These are phyloP conservation scores for Chrysoporthe austroafricana DNA, from an alignment of 2,329 filamentous ascomycete species.

Conservation along the genomic window DNA sequence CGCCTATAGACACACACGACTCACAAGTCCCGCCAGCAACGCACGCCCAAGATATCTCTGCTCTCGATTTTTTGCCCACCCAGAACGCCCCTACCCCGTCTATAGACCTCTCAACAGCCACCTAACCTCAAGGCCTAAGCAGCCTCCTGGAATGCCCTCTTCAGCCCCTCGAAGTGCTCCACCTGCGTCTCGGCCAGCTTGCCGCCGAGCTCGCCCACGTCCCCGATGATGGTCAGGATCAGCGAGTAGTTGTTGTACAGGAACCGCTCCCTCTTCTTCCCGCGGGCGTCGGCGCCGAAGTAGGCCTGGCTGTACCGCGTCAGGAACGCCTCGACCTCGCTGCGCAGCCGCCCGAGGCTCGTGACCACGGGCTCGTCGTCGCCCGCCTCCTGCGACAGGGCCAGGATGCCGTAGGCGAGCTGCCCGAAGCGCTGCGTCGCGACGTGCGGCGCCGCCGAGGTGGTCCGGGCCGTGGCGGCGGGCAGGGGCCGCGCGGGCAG, in stretches of 20 bases:
- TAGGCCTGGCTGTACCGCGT: conserved; percentile 71
- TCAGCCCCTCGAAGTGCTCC: conserved; percentile 72
- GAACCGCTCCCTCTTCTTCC: conserved; percentile 82
- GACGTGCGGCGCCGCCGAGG: conserved; percentile 84
- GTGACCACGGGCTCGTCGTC: conserved; percentile 92
- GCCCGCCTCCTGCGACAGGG: conserved; percentile 84
- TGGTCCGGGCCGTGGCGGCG: conserved; percentile 54
- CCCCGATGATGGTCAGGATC: conserved; percentile 88
- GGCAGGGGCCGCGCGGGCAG: conserved; percentile 51
- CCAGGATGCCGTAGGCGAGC: conserved; percentile 81
- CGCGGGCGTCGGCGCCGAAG: conserved; percentile 65
- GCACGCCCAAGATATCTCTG: neutral
- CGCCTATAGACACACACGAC: neutral
- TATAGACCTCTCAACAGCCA: neutral
- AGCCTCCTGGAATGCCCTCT: conserved; percentile 59
- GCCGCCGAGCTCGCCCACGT: conserved; percentile 59
- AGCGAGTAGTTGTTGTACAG: conserved; percentile 96
- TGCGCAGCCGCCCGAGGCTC: conserved; percentile 75
- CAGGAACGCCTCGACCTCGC: conserved; percentile 83
- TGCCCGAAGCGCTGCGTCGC: conserved; percentile 96
- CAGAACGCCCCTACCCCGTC: neutral
- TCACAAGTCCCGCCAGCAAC: no score
- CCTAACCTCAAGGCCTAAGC: conserved; percentile 36
- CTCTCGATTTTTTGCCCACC: neutral
- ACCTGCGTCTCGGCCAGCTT: conserved; percentile 77